Percentiles rank a stretch among this genome's conserved stretches.
phyloP scores from a whole-genome alignment of 2,329 filamentous ascomycete genomes.

The Sporothrix mexicana region DNA sequence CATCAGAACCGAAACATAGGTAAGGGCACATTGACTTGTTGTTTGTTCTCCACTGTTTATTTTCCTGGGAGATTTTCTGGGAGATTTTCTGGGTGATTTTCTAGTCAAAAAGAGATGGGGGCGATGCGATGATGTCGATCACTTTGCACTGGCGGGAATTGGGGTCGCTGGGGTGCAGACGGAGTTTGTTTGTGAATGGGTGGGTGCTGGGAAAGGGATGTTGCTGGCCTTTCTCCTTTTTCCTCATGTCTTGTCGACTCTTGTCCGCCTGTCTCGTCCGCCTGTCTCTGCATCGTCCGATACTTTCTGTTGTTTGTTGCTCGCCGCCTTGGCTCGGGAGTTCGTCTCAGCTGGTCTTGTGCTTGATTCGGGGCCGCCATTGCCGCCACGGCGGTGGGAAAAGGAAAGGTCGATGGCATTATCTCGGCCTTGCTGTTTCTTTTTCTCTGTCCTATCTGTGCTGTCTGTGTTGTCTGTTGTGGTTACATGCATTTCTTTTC shows the following conservation, averaged over 20 bases:
- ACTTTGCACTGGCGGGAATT: not conserved
- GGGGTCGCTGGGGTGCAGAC: not conserved
- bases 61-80: not conserved
- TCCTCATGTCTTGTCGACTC: not conserved
- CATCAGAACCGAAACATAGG: slow-evolving; percentile 1
- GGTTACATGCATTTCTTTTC: slow-evolving; percentile 5
- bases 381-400: too few species aligned
- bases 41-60: slow-evolving; percentile 2
- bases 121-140: slow-evolving; percentile 17
- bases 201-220: slow-evolving; percentile 3
- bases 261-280: not conserved
- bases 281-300: too few species aligned
- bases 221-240: not conserved
- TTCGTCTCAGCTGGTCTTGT: slow-evolving; percentile 9
- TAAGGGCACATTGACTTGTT: not conserved
- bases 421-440: slow-evolving; percentile 5
- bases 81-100: not conserved
- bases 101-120: not conserved
- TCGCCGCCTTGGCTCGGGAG: not conserved
- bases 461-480: not conserved
- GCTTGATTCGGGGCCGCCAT: not conserved
- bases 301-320: not conserved
- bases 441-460: too few species aligned
- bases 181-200: not conserved
- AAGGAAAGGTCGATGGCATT: not conserved